Evolutionary conservation across 1,284 basidiomycete species (phyloP).

Genomic region (Veloporphyrellus conicus): DNA sequence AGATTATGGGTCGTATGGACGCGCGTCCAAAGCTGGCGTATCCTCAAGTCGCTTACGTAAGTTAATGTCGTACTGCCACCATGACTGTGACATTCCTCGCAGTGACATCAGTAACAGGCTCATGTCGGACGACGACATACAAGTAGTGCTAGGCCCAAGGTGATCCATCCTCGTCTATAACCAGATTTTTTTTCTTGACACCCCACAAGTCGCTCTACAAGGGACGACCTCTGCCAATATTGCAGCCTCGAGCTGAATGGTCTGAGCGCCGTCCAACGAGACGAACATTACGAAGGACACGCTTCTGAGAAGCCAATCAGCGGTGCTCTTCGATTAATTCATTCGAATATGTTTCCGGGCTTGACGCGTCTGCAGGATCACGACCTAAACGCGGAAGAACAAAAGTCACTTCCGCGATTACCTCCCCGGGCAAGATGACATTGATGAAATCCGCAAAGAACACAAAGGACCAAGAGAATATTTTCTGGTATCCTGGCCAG

Average conservation of each 20-base stretch:
- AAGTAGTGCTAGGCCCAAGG: constrained; percentile 22
- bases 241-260: constrained; percentile 43
- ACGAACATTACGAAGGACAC: constrained; percentile 51
- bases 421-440: not conserved
- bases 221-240: constrained; percentile 42
- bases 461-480: constrained; percentile 37
- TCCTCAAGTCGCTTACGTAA: constrained; percentile 31
- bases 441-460: constrained; percentile 10
- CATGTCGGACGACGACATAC: constrained; percentile 27
- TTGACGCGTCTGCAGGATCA: constrained; percentile 10
- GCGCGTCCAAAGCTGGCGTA: constrained; percentile 49
- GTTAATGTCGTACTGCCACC: constrained; percentile 19
- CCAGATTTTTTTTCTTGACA: not conserved
- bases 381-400: constrained; percentile 6
- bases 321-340: not conserved
- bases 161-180: not conserved
- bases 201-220: constrained; percentile 13
- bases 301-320: not conserved
- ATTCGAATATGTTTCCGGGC: not conserved
- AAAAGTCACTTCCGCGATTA: not conserved
- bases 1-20: constrained; percentile 29
- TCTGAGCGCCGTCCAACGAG: constrained; percentile 35
- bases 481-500: constrained; percentile 61
- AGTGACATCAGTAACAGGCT: not conserved
- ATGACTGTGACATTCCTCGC: too few species aligned